phyloP scores from a whole-genome alignment of 108 stramenopile genomes.

The Conticribra weissflogii region DNA sequence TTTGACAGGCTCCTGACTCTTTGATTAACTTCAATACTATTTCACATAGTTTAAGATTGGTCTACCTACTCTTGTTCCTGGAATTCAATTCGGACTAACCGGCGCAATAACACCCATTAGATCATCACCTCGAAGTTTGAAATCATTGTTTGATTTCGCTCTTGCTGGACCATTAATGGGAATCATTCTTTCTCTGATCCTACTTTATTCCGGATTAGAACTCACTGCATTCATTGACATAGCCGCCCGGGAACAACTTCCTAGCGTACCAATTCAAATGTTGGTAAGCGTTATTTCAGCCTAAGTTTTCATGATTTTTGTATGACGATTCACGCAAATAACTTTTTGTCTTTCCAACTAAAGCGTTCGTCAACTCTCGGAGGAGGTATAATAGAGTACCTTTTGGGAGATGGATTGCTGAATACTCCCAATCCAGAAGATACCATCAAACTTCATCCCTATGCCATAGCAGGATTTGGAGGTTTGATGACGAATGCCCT shows the following conservation, averaged over 20 bases:
- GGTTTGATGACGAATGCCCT: slow-evolving; percentile 65
- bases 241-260: slow-evolving; percentile 33
- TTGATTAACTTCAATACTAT: neutral
- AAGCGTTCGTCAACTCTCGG: slow-evolving; percentile 53
- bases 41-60: slow-evolving; percentile 46
- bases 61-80: slow-evolving; percentile 59
- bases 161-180: slow-evolving; percentile 63
- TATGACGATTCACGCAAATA: neutral
- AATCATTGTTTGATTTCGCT: slow-evolving; percentile 68
- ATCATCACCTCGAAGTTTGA: slow-evolving; percentile 53
- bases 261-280: slow-evolving; percentile 51
- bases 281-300: too few species aligned
- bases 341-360: neutral
- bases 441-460: slow-evolving; percentile 60
- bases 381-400: slow-evolving; percentile 58
- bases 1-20: neutral
- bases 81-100: slow-evolving; percentile 52
- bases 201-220: slow-evolving; percentile 57
- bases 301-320: slow-evolving; percentile 56
- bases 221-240: slow-evolving; percentile 54
- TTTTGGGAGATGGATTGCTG: slow-evolving; percentile 53
- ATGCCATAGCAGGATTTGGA: slow-evolving; percentile 58
- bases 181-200: slow-evolving; percentile 32
- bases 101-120: slow-evolving; percentile 58
- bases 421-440: slow-evolving; percentile 39